Base-by-base conservation (phyloP, 2,329 filamentous ascomycete species). In the Fusarium pseudocircinatum region DNA sequence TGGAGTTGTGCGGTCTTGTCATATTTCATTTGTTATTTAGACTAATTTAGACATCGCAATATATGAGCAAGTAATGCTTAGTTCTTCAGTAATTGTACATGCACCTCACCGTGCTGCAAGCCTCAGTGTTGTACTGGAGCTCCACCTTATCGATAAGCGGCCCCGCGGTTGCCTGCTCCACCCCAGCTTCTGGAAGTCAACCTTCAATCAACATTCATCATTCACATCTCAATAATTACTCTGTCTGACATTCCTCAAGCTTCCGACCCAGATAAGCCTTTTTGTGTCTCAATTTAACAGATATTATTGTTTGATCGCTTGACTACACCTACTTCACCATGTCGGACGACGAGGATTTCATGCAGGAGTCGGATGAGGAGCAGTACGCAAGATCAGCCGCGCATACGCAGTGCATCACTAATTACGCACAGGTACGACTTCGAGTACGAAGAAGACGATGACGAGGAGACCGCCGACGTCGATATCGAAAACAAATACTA, bases 401-500 rank as follows among this genome's bases (percentile, higher is more conserved):
- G 32, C 49, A 67, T 52, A 57, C 63, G 30, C 24, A 58, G 46
- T 43, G 46, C 46, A 58, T 53, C 26, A 63, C 74, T 80, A 60
- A 79, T 66, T 18, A 18, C 16, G 26, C 59, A 16, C 60, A 85
- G 84, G 90, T 98, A 98, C 81, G 96, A 98, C 84, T 98, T 98
- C 82, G 96, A 98, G 80, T 98, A 98, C 83, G 96, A 98, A 81
- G 96, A 92, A 67, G 94, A 95, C 74, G 94, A 97, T 63, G 95
- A 96, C 54, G 94, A 97, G 47, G 92, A 97, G 65, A 91, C 89
- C 37, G 95, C 92, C 65, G 94, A 98, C 81, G 93, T 98, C 78
- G 95, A 96, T 76, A 97, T 98, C 81, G 96, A 99, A 82, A 99
- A 99, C 87, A 98, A 97, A 85, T 99, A 99, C 87, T 99, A 98